A percentile compares a stretch with the other conserved stretches of the same genome.
Conservation (phyloP, 352 stramenopile genomes). For the Pythium brachiatum region DNA sequence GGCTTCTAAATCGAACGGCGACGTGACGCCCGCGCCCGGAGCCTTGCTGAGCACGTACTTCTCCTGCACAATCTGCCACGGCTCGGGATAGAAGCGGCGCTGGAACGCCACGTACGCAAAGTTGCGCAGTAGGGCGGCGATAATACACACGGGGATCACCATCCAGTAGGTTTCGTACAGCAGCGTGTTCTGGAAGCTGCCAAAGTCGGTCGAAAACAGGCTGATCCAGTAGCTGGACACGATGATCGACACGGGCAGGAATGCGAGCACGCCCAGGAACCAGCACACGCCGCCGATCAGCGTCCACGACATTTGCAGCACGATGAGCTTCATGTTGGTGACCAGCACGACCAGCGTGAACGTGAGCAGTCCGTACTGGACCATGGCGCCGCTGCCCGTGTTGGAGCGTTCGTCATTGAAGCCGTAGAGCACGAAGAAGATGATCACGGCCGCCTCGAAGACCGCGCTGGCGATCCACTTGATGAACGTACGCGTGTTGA, state of each 20-base stretch:
- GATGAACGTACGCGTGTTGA: slow-evolving; percentile 82
- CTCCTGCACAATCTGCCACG: slow-evolving; percentile 85
- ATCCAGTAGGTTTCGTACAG: slow-evolving; percentile 65
- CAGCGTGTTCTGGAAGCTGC: slow-evolving; percentile 76
- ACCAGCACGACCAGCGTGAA: slow-evolving; percentile 94
- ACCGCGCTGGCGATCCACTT: slow-evolving; percentile 84
- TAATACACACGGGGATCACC: slow-evolving; percentile 52
- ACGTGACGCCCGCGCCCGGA: slow-evolving; percentile 20
- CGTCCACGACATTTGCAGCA: slow-evolving; percentile 82
- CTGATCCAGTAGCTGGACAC: slow-evolving; percentile 60
- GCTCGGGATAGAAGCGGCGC: slow-evolving; percentile 64
- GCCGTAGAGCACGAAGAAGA: slow-evolving; percentile 62
- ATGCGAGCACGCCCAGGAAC: slow-evolving; percentile 64
- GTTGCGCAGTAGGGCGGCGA: slow-evolving; percentile 61
- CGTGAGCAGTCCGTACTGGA: slow-evolving; percentile 90
- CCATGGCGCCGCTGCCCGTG: slow-evolving; percentile 85
- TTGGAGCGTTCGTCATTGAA: slow-evolving; percentile 73
- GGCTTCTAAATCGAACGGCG: slow-evolving; percentile 51
- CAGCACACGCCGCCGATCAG: slow-evolving; percentile 43
- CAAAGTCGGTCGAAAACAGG: slow-evolving; percentile 65
- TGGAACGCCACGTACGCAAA: slow-evolving; percentile 72
- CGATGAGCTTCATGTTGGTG: slow-evolving; percentile 90
- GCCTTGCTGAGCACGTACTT: slow-evolving; percentile 51
- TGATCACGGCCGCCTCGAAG: slow-evolving; percentile 69
- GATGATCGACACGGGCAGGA: slow-evolving; percentile 60